Evolutionary conservation across 2,329 filamentous ascomycete genomes (phyloP), one percentile per base, ranked within the genome.

Genomic region (Nigrograna mackinnonii): DNA sequence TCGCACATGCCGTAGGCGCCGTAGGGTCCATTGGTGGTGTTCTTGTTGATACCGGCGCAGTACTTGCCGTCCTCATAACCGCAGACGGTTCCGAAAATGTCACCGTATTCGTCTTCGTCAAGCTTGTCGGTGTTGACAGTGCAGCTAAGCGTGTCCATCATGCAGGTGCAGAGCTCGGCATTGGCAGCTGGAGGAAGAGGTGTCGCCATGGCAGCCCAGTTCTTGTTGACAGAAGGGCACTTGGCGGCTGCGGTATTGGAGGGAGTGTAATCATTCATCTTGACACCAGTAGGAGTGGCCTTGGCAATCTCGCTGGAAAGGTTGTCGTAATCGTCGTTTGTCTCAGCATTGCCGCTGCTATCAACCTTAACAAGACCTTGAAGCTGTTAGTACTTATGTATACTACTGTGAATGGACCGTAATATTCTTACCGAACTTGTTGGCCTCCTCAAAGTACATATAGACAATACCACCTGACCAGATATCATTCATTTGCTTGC

Each of bases 401-500:
- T 4, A 22, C 22, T 4, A 21, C 21, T 9, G 34, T 13, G 18
- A 41, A 19, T 16, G 13, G 17, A 22, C 3, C 11, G 16, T 24
- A 12, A 18, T 16, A 17, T n/a, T 60, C 76, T 56, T 72, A 85
- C 87, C 94, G 64, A 89, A 99, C 68, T 96, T 77, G 76, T 97
- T 97, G 46, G 68, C 76, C 70, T 96, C 91, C 76, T 96, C 80
- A 76, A 91, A 92, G 78, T 94, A 99, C 90, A 96, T 95, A 82
- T 97, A 99, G 68, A 97, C 91, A 55, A 99, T 96, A 73, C 92
- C 94, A 58, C 94, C 94, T 43, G 89, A 95, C 83, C 94, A 94
- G 63, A 96, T 89, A 7, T 72, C 70, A 20, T 84, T 87, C 94
- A 99, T 99, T 47, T 91, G 67, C 46, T 78, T 66, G 39, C 85